Percentiles rank a stretch among this genome's conserved stretches.
These are phyloP conservation scores for Aspergillus nanangensis DNA, from an alignment of 495 filamentous ascomycete genomes.

Conservation along the genomic window DNA sequence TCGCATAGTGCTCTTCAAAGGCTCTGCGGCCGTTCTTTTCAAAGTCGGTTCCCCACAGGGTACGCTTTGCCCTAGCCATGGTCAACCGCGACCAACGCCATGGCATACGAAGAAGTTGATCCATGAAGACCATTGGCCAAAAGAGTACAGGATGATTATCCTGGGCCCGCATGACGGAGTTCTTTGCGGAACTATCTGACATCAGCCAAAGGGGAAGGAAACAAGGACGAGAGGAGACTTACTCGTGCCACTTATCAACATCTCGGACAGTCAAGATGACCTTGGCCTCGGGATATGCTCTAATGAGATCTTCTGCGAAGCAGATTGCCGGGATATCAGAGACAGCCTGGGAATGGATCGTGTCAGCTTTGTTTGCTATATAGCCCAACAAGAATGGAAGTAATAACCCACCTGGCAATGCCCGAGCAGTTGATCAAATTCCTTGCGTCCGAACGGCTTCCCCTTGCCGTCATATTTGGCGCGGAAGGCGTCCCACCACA, in stretches of 20 bases:
- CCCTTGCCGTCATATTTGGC: constrained; percentile 4
- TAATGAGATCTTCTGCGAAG: constrained; percentile 6
- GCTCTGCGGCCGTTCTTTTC: not conserved
- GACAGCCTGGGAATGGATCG: constrained; percentile 2
- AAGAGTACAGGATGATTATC: no score
- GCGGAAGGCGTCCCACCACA: constrained; percentile 1
- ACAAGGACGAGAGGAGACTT: no score
- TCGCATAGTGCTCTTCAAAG: constrained; percentile 2
- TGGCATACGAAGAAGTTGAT: no score
- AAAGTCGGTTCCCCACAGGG: not conserved
- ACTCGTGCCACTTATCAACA: not conserved
- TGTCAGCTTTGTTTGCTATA: not conserved
- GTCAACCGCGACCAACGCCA: no score
- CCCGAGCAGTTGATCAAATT: constrained; percentile 2
- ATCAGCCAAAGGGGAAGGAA: no score
- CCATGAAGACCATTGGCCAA: no score
- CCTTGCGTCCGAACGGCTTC: not conserved
- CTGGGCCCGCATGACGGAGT: no score
- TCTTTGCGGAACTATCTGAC: no score
- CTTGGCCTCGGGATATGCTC: constrained; percentile 9
- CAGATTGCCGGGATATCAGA: constrained; percentile 1
- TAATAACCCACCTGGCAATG: constrained; percentile 1
- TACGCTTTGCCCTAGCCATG: no score
- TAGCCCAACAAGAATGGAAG: not conserved
- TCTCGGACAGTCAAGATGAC: constrained; percentile 6